Evolutionary conservation across 2,329 filamentous ascomycete species (phyloP), one percentile per base, ranked within the genome.

Genomic region (Mycosphaerella sp.): DNA sequence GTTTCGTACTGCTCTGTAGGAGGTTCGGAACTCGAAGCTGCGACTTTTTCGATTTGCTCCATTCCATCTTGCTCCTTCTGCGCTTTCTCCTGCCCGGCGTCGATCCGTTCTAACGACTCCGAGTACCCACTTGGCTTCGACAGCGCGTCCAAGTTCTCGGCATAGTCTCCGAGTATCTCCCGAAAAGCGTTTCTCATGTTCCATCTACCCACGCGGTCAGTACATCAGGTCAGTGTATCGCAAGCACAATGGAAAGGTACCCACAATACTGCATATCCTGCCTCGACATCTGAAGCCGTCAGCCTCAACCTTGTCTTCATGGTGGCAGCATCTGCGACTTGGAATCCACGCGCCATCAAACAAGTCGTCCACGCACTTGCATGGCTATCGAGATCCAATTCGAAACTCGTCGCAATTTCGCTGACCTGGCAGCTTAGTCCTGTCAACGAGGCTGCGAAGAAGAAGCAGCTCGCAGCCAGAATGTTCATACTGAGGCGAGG

Each of bases 401-500:
- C 48, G 12, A 55, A 51, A 3, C 49, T 44, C 25, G 10, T 34
- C 4, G 54, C 49, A 13, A 56, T 51, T 3, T 47, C 50, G 10
- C 44, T 49, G 5, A 53, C 35, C 10, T 44, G 41, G 16, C 50
- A 52, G 6, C 21, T 17, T 16, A 52, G 48, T 3, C 44, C 55
- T 6, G 47, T 47, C 4, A 59, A 12, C 17, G 40, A 37, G n/a
- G 48, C 51, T 12, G 57, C 57, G 39, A 59, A 55, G 25, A 53
- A 53, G 41, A 59, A 58, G 37, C 57, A 58, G 4, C 50, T 47
- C 12, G 57, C 51, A 13, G 42, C 47, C 1, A 59, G 49, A 21
- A 54, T 51, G 28, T 58, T 59, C 12, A 48, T 37, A 9, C 49
- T 54, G 10, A 59, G 21, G 1, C 30, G 37, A 16, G 50, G 45